Percentiles rank a stretch among this genome's conserved stretches.
phyloP scores from a whole-genome alignment of 2,329 filamentous ascomycete genomes.

The Fusarium sterilihyphosum region DNA sequence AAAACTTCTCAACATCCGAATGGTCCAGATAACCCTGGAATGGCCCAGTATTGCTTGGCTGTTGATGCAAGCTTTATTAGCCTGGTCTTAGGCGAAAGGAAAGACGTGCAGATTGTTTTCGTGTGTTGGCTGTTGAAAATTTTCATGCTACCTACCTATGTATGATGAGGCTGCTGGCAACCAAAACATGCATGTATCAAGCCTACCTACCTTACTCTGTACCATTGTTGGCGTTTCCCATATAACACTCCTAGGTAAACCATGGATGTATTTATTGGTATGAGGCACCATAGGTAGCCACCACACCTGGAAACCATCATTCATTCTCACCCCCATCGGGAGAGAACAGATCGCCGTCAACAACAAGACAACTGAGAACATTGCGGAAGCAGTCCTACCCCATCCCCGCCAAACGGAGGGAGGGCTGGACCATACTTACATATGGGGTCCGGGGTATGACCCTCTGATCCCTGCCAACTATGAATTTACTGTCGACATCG shows the following conservation, averaged over 20 bases:
- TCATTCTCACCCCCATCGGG: not conserved
- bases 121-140: slow-evolving; percentile 26
- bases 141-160: not conserved
- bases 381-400: slow-evolving; percentile 22
- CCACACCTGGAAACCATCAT: not conserved
- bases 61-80: slow-evolving; percentile 28
- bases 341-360: slow-evolving; percentile 18
- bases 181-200: slow-evolving; percentile 1
- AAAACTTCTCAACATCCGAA: slow-evolving; percentile 14
- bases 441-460: slow-evolving; percentile 21
- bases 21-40: slow-evolving; percentile 14
- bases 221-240: not conserved
- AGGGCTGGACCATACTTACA: slow-evolving; percentile 2
- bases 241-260: not conserved
- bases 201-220: not conserved
- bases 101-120: slow-evolving; percentile 28
- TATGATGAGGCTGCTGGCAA: slow-evolving; percentile 20
- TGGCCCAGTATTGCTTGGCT: slow-evolving; percentile 26
- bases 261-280: not conserved
- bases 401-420: slow-evolving; percentile 15
- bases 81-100: slow-evolving; percentile 18
- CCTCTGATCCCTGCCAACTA: slow-evolving; percentile 19
- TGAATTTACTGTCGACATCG: slow-evolving; percentile 1
- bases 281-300: not conserved
- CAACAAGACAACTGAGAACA: not conserved